Base-by-base conservation (phyloP, 1,284 basidiomycete genomes). In the Pyrrhoderma noxium region DNA sequence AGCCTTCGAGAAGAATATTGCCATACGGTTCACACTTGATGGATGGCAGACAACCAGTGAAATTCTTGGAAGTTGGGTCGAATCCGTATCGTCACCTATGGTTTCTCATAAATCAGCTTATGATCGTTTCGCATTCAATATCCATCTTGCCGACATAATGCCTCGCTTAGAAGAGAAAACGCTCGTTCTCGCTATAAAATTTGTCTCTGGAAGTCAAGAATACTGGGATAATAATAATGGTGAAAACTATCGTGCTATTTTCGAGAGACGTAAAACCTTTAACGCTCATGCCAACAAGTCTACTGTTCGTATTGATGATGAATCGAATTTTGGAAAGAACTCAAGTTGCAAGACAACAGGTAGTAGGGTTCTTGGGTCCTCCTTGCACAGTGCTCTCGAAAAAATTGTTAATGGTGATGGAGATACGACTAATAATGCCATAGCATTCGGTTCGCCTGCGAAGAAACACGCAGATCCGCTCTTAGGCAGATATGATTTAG, bases 1-100 rank as follows among this genome's bases (percentile, higher is more conserved):
- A 43, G 80, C 90, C 2, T 97, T 84, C 68, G 77, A 89, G 61
- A 97, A 97, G 70, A 84, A 81, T 75, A 77, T 97, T 52, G 87
- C 83, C 8, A 81, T 92, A 19, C 82, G 94, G 37, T 98, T 97
- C 69, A 97, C 94, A 1, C 79, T 94, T 59, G 94, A 98, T 65
- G 77, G 76, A 61, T 98, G 95, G 94, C 89, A 93, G 67, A 98
- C 94, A 35, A 94, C 90, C 53, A 92, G 86, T 64, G 94, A 98
- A 68, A 89, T 97, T 43, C 81, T 85, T 1, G 93, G 84, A 21
- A 80, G 79, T 41, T 87, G 91, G 65, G 68, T 79, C 47, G 82
- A 86, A 58, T 82, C 85, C 21, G 94, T 64, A 64, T 44, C 39
- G 40, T 52, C 46, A 37, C 45, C 22, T 25, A 48, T 25, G 18